Evolutionary conservation across 345 rosid genomes (phyloP), one percentile per base, ranked within the genome.

Genomic region (Mercurialis annua): DNA sequence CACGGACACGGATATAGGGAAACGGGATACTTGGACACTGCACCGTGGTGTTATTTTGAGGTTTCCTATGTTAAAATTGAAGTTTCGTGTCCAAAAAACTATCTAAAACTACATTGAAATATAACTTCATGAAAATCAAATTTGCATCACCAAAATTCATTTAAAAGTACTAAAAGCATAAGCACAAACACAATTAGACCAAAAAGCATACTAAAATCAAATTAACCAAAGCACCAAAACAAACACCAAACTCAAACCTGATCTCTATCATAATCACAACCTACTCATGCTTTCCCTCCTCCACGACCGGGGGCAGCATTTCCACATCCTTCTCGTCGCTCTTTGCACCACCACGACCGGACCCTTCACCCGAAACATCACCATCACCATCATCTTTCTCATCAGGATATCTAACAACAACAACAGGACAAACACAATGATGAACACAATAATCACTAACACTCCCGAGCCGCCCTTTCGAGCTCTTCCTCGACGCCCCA

Each of bases 391-490:
- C 77, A 14, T 84, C 86, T 15, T 81, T 83, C 2, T 86, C 94
- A 74, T 85, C 85, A 0, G 94, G 76, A 71, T 70, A 83, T 57
- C 97, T 81, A 34, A 90, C 97, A 42, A 90, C 95, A 57, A 90
- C 79, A 64, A 90, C 90, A 1, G 97, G 97, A 67, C 95, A 90
- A 53, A 80, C 90, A 71, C 97, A 90, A 58, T 90, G 95, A 74
- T 79, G 90, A 7, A 90, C 97, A 3, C 94, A 90, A 73, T 90
- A 90, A 70, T 90, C 97, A 54, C 92, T 90, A 0, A 92, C 90
- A 64, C 92, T 90, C 56, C 97, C 97, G 0, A 90, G 60, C 77
- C 97, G 81, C 42, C 86, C 94, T 71, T 83, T 85, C 2, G 73
- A 64, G 1, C 18, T 68, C 71, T 76, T 64, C 77, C 72, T 86